Evolutionary conservation across 2,329 filamentous ascomycete species (phyloP).

Genomic region (Aspergillus fumigatiaffinis): DNA sequence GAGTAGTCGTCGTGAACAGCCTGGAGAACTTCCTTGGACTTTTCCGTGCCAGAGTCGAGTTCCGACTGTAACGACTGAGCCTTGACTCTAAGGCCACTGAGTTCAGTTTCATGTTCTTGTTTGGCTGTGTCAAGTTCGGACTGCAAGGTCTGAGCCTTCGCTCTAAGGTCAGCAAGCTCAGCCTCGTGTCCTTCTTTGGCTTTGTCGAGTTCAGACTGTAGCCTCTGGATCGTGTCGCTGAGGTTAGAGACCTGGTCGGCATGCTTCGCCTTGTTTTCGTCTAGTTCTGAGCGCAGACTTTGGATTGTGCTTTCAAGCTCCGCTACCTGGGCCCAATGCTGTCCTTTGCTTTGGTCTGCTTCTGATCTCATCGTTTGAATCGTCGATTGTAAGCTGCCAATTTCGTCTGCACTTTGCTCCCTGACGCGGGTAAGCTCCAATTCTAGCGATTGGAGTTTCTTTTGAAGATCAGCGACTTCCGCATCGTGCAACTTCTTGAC

Average conservation of each 20-base stretch:
- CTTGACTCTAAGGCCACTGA: conserved; percentile 53
- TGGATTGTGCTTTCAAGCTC: conserved; percentile 59
- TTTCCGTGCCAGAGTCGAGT: conserved; percentile 47
- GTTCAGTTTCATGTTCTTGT: conserved; percentile 49
- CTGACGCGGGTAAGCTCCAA: conserved; percentile 47
- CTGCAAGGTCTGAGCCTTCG: conserved; percentile 57
- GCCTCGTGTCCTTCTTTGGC: conserved; percentile 46
- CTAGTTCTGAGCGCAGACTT: conserved; percentile 48
- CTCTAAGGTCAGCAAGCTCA: conserved; percentile 57
- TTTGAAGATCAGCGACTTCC: conserved; percentile 61
- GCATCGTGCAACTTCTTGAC: conserved; percentile 49
- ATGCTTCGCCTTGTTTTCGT: conserved; percentile 46
- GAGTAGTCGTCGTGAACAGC: conserved; percentile 51
- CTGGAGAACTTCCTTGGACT: conserved; percentile 54
- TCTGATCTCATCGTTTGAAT: conserved; percentile 54
- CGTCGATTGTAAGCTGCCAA: conserved; percentile 54
- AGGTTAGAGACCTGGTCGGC: conserved; percentile 58
- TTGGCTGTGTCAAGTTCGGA: conserved; percentile 45
- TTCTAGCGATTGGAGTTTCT: conserved; percentile 59
- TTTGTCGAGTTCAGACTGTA: conserved; percentile 45
- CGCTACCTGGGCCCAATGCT: conserved; percentile 57
- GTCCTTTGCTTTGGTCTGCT: conserved; percentile 54
- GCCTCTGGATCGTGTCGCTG: conserved; percentile 52
- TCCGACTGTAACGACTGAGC: conserved; percentile 54
- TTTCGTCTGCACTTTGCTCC: conserved; percentile 50